Percentiles rank a stretch among this genome's conserved stretches.
phyloP scores from a whole-genome alignment of 1,284 basidiomycete genomes.

The Ganoderma lucidum region DNA sequence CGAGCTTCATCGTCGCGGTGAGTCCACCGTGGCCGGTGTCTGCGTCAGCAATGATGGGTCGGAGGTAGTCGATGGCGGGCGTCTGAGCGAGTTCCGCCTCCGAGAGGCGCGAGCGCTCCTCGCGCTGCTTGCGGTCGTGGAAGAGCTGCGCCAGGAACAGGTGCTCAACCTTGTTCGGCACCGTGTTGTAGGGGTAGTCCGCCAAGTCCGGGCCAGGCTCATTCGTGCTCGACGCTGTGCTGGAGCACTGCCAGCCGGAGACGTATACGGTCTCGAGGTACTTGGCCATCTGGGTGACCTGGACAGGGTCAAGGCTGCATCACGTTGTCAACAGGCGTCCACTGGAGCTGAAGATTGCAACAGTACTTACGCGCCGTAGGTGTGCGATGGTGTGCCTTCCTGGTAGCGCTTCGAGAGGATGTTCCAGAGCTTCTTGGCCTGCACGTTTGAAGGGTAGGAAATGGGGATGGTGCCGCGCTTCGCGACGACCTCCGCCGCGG shows the following conservation, averaged over 20 bases:
- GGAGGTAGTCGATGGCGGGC: conserved; percentile 68
- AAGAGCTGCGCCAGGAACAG: conserved; percentile 89
- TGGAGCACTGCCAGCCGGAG: conserved; percentile 96
- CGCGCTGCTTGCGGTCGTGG: conserved; percentile 88
- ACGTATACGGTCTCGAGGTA: conserved; percentile 98
- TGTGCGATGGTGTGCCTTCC: conserved; percentile 84
- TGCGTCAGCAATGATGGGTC: conserved; percentile 74
- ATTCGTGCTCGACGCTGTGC: conserved; percentile 90
- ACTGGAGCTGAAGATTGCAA: background rate
- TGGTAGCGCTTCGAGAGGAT: conserved; percentile 74
- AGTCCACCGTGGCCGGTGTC: conserved; percentile 74
- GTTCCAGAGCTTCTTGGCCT: conserved; percentile 89
- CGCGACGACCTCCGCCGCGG: conserved; percentile 91
- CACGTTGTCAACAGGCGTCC: conserved; percentile 1
- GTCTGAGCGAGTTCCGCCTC: conserved; percentile 77
- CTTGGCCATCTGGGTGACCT: conserved; percentile 98
- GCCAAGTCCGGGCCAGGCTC: conserved; percentile 98
- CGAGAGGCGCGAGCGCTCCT: conserved; percentile 77
- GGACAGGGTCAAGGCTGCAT: conserved; percentile 91
- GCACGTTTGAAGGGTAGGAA: conserved; percentile 86
- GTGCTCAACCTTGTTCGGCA: conserved; percentile 92
- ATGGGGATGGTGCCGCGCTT: conserved; percentile 92
- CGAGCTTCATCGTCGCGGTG: conserved; percentile 74
- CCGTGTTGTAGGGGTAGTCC: conserved; percentile 95
- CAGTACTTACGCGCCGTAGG: conserved; percentile 93